A percentile compares a stretch with the other conserved stretches of the same genome.
Conservation (phyloP, 257 asterid species). For the Przewalskia tangutica region DNA sequence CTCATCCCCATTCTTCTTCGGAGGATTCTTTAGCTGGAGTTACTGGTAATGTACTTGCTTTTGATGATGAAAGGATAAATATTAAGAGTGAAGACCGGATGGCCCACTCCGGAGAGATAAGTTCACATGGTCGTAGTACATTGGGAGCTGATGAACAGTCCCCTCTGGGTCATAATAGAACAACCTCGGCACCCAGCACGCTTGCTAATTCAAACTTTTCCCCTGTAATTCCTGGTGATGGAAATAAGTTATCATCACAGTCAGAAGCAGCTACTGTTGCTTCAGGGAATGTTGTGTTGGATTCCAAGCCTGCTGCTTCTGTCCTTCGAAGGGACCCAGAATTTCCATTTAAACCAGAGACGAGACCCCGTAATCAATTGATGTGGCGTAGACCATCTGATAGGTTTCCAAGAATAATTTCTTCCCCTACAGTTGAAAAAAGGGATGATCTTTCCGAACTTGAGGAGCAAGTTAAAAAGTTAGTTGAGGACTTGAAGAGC, state of each 20-base stretch:
- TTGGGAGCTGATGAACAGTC: conserved; percentile 24
- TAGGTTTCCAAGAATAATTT: conserved; percentile 42
- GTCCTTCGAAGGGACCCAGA: conserved; percentile 40
- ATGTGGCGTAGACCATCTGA: conserved; percentile 62
- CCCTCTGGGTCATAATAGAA: conserved; percentile 40
- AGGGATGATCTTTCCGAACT: conserved; percentile 61
- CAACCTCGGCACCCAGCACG: conserved; percentile 46
- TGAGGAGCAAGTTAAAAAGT: conserved; percentile 49
- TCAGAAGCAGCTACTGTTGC: conserved; percentile 40
- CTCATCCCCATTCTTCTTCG: conserved; percentile 50
- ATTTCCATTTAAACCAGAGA: conserved; percentile 1
- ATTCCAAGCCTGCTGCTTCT: conserved; percentile 34
- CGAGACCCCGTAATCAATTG: conserved; percentile 49
- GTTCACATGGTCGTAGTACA: conserved; percentile 25
- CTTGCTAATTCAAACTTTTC: conserved; percentile 42
- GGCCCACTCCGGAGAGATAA: conserved; percentile 50
- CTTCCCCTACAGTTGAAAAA: conserved; percentile 47
- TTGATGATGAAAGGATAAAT: conserved; percentile 36
- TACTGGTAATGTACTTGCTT: conserved; percentile 26
- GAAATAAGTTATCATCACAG: conserved; percentile 22
- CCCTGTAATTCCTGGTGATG: conserved; percentile 41
- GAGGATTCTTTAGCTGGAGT: conserved; percentile 43
- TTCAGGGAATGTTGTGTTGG: conserved; percentile 50
- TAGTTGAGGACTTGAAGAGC: conserved; percentile 61
- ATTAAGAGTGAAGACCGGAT: conserved; percentile 39